phyloP scores from a whole-genome alignment of 225 moss, liverwort and hornwort genomes.

The Thuidium tamariscinum region DNA sequence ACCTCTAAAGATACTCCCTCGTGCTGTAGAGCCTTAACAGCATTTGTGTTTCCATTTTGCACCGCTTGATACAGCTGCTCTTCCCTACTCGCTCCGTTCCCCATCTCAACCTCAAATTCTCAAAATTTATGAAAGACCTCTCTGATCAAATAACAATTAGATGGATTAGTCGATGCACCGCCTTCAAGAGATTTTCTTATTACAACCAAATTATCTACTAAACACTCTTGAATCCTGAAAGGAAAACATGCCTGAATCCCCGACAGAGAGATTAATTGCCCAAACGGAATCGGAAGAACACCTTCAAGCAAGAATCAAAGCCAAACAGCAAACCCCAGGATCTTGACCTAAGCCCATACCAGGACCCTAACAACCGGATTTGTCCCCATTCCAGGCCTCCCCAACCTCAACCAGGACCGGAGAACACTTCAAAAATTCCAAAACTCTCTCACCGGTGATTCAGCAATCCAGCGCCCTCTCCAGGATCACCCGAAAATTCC shows the following conservation, averaged over 20 bases:
- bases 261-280: not conserved
- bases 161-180: not conserved
- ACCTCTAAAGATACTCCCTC: slow-evolving; percentile 62
- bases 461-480: not conserved
- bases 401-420: not conserved
- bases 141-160: not conserved
- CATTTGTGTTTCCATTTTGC: slow-evolving; percentile 55
- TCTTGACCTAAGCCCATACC: not conserved
- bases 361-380: not conserved
- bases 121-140: not conserved
- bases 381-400: not conserved
- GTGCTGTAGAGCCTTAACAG: slow-evolving; percentile 38
- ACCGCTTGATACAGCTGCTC: slow-evolving; percentile 89
- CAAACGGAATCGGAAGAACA: not conserved
- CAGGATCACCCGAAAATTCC: not conserved
- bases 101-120: slow-evolving; percentile 44
- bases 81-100: slow-evolving; percentile 75
- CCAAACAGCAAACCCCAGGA: slow-evolving; percentile 1
- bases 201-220: not conserved
- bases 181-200: not conserved
- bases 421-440: not conserved
- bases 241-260: not conserved
- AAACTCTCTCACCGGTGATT: not conserved
- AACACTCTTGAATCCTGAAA: not conserved
- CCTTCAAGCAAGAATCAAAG: not conserved